Evolutionary conservation across 306 rosid species (phyloP).

Genomic region (Sindora glabra): DNA sequence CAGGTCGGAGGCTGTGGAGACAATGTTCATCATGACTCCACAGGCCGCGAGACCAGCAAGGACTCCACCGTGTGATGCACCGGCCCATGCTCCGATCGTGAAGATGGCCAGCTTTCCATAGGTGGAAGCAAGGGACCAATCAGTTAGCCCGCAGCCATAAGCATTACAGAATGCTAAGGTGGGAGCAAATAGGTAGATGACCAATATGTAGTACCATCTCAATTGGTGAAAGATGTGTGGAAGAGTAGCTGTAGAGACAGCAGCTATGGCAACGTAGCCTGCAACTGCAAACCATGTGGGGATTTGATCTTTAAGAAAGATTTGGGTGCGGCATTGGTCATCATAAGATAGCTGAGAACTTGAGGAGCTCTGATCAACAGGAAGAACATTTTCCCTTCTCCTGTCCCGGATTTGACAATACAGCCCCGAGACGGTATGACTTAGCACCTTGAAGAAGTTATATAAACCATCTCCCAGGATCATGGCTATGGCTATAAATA

Average conservation of each 20-base stretch:
- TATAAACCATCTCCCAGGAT: conserved; percentile 4
- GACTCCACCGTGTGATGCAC: not conserved
- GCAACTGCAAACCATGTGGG: not conserved
- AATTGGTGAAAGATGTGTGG: not conserved
- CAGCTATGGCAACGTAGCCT: conserved; percentile 1
- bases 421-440: not conserved
- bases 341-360: not conserved
- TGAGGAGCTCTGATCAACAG: not conserved
- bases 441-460: not conserved
- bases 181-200: not conserved
- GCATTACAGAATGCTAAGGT: not conserved
- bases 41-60: conserved; percentile 10
- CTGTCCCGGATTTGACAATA: not conserved
- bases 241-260: not conserved
- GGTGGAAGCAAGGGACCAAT: conserved; percentile 6
- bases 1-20: conserved; percentile 1
- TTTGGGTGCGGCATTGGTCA: not conserved
- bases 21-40: conserved; percentile 14
- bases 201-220: conserved; percentile 4
- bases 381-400: not conserved
- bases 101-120: conserved; percentile 10
- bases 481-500: not conserved
- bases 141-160: conserved; percentile 6
- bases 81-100: not conserved
- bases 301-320: conserved; percentile 3